A percentile compares a stretch with the other conserved stretches of the same genome.
Conservation (phyloP, 2,329 filamentous ascomycete species). For the Penicillium frequentans region DNA sequence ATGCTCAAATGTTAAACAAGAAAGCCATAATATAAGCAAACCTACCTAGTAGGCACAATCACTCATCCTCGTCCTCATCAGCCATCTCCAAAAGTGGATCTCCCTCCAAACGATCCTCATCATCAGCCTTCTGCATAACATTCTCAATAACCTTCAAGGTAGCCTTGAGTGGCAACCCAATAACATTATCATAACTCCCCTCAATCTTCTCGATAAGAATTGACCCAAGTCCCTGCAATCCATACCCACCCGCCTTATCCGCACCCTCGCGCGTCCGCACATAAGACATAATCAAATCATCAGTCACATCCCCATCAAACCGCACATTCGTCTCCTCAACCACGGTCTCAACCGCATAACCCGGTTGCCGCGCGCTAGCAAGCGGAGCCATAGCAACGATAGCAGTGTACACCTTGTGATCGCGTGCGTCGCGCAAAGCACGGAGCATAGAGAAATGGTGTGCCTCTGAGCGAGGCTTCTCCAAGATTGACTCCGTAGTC, state of each 20-base stretch:
- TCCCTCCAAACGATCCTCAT: constrained; percentile 56
- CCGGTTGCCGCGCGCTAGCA: constrained; percentile 76
- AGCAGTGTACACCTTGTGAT: constrained; percentile 83
- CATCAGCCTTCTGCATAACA: constrained; percentile 74
- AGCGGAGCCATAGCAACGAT: constrained; percentile 81
- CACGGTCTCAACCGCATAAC: constrained; percentile 76
- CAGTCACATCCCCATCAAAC: constrained; percentile 72
- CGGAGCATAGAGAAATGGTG: constrained; percentile 85
- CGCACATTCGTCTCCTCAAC: constrained; percentile 91
- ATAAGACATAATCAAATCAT: constrained; percentile 76
- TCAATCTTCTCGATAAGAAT: constrained; percentile 87
- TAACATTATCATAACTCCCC: constrained; percentile 88
- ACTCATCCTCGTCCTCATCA: constrained; percentile 23
- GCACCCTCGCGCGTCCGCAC: constrained; percentile 78
- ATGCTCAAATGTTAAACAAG: neutral
- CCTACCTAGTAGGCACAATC: neutral
- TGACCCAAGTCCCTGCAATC: constrained; percentile 83
- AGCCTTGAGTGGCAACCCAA: constrained; percentile 80
- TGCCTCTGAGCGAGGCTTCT: constrained; percentile 81
- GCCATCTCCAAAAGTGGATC: constrained; percentile 44
- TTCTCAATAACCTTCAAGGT: constrained; percentile 82
- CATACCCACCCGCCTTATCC: constrained; percentile 96
- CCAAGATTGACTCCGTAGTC: constrained; percentile 72
- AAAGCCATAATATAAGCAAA: neutral
- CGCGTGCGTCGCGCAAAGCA: constrained; percentile 70